A percentile compares a stretch with the other conserved stretches of the same genome.
phyloP scores from a whole-genome alignment of 495 filamentous ascomycete genomes.

The Xylaria grammica region DNA sequence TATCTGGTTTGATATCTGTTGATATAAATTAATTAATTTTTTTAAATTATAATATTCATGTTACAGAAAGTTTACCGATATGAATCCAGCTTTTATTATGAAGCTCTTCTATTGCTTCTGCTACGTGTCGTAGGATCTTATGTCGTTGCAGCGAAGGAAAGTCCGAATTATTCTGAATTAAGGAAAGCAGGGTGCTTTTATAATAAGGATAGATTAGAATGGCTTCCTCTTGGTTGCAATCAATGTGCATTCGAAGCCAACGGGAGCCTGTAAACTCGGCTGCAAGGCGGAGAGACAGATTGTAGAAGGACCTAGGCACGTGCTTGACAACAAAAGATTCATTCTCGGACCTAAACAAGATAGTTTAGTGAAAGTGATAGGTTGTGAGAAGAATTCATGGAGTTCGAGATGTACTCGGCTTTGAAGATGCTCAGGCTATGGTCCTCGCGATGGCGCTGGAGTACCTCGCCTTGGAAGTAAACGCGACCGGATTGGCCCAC shows the following conservation, averaged over 20 bases:
- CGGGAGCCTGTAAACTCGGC: constrained; percentile 36
- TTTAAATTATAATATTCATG: constrained; percentile 21
- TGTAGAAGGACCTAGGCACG: constrained; percentile 34
- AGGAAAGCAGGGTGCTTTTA: constrained; percentile 32
- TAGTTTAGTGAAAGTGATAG: constrained; percentile 11
- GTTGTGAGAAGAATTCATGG: constrained; percentile 12
- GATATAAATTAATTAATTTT: constrained; percentile 32
- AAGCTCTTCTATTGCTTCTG: constrained; percentile 41
- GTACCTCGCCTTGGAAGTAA: constrained; percentile 35
- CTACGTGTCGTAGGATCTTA: constrained; percentile 34
- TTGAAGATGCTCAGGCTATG: constrained; percentile 37
- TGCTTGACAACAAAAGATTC: constrained; percentile 39
- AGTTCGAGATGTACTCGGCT: constrained; percentile 35
- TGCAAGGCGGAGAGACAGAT: constrained; percentile 33
- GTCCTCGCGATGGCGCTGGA: constrained; percentile 32
- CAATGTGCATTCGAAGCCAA: constrained; percentile 38
- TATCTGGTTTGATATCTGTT: constrained; percentile 44
- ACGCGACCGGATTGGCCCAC: constrained; percentile 37
- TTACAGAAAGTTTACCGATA: constrained; percentile 31
- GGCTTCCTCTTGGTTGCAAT: constrained; percentile 35
- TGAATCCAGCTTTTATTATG: constrained; percentile 38
- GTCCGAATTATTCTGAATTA: constrained; percentile 33
- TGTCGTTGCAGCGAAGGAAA: constrained; percentile 30
- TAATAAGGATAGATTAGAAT: constrained; percentile 40
- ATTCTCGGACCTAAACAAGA: constrained; percentile 32